Conservation (phyloP, 2,329 filamentous ascomycete species). For the Chrysosporium queenslandicum region DNA sequence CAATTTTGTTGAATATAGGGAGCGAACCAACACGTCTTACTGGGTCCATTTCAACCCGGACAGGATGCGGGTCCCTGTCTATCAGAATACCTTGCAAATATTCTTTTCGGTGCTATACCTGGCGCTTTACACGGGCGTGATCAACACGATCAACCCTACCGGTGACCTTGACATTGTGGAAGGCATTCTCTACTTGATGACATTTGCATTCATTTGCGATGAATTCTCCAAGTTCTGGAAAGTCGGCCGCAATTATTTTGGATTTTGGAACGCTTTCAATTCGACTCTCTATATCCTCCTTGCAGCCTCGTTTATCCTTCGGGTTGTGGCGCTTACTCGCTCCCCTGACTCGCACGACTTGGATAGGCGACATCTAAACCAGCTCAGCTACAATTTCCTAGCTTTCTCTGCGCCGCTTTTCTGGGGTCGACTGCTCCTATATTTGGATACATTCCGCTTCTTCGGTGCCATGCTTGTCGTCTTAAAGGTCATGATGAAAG, state of each 20-base stretch:
- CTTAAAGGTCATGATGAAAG: conserved; percentile 88
- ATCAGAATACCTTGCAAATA: conserved; percentile 85
- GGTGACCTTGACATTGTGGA: conserved; percentile 81
- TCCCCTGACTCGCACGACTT: conserved; percentile 41
- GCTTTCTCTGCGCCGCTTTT: conserved; percentile 94
- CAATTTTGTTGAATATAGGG: conserved; percentile 78
- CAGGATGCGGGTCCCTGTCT: conserved; percentile 81
- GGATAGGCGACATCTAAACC: conserved; percentile 56
- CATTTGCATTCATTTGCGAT: conserved; percentile 79
- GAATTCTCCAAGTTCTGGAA: conserved; percentile 87
- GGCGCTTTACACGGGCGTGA: conserved; percentile 73
- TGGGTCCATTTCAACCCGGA: conserved; percentile 82
- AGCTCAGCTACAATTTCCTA: conserved; percentile 84
- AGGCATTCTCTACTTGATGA: conserved; percentile 79
- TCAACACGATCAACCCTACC: conserved; percentile 82
- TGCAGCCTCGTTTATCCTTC: conserved; percentile 64
- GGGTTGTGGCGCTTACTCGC: conserved; percentile 66
- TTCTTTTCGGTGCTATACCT: conserved; percentile 76
- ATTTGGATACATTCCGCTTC: conserved; percentile 86
- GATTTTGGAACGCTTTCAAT: conserved; percentile 98
- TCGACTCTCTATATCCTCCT: conserved; percentile 68
- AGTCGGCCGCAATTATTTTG: conserved; percentile 78
- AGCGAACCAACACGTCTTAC: conserved; percentile 69
- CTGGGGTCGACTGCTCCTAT: conserved; percentile 84
- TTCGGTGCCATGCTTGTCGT: conserved; percentile 98